phyloP scores from a whole-genome alignment of 129 eudicot species.

The Arctium lappa region DNA sequence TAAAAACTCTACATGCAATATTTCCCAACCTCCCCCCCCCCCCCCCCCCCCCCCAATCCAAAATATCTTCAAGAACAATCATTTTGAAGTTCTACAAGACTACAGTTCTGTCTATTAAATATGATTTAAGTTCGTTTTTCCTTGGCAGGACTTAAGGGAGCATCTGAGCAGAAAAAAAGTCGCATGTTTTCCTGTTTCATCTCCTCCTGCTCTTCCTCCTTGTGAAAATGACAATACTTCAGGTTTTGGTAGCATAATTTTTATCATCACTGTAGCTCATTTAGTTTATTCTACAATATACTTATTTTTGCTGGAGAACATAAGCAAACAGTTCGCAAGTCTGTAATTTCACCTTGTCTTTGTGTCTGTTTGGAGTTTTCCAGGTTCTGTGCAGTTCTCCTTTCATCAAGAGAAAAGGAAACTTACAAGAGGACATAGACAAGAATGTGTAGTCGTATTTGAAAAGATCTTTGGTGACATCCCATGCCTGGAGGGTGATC shows the following conservation, averaged over 20 bases:
- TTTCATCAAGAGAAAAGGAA: constrained; percentile 56
- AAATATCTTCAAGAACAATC: background rate
- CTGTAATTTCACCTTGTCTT: constrained; percentile 17
- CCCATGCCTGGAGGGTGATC: constrained; percentile 51
- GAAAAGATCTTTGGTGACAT: constrained; percentile 70
- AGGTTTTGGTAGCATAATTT: constrained; percentile 35
- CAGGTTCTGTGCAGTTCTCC: constrained; percentile 40
- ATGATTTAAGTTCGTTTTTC: background rate
- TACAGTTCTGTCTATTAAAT: background rate
- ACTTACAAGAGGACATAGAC: constrained; percentile 64
- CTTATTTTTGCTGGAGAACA: constrained; percentile 3
- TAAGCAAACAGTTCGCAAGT: background rate
- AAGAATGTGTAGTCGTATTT: constrained; percentile 65
- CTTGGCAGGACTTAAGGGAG: constrained; percentile 52
- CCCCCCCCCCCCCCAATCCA: background rate
- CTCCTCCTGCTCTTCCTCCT: constrained; percentile 81
- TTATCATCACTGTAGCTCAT: background rate
- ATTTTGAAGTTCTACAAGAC: constrained; percentile 4
- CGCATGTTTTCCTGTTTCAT: constrained; percentile 59
- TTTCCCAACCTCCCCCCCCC: too few species aligned
- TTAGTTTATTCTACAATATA: background rate
- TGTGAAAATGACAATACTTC: constrained; percentile 35
- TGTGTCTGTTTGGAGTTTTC: constrained; percentile 24
- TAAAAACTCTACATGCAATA: background rate
- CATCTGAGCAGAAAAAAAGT: constrained; percentile 54